A percentile compares a stretch with the other conserved stretches of the same genome.
phyloP scores from a whole-genome alignment of 2,329 filamentous ascomycete genomes.

The Aspergillus hortae region DNA sequence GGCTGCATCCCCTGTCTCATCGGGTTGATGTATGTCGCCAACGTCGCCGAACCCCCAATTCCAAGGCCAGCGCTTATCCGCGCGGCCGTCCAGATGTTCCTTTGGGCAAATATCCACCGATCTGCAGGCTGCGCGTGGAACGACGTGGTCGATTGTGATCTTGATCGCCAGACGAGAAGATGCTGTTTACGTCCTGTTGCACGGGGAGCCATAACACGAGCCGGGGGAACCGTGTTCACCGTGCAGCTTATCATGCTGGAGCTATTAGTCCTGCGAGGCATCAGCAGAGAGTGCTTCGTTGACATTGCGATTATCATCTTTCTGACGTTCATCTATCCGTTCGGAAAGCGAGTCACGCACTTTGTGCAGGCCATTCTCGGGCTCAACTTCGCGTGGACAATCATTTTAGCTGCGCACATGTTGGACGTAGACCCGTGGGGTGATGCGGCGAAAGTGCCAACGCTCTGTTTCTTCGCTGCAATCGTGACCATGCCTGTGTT shows the following conservation, averaged over 20 bases:
- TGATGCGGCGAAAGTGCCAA: not conserved
- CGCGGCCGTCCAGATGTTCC: not conserved
- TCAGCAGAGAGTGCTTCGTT: not conserved
- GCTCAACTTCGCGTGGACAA: not conserved
- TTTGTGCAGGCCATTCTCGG: not conserved
- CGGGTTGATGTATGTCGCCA: not conserved
- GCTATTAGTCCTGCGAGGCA: not conserved
- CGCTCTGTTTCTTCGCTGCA: not conserved
- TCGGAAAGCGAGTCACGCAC: not conserved
- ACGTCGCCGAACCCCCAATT: not conserved
- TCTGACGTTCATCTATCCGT: not conserved
- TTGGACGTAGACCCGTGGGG: not conserved
- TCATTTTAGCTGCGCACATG: not conserved
- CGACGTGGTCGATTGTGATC: not conserved
- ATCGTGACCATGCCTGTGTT: not conserved
- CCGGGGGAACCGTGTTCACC: not conserved
- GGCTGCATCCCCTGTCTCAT: not conserved
- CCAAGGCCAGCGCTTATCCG: not conserved
- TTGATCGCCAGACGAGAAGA: not conserved
- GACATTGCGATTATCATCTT: not conserved
- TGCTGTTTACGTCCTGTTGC: not conserved
- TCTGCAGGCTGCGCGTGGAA: not conserved
- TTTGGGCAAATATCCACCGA: not conserved
- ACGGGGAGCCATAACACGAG: not conserved
- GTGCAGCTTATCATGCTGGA: not conserved